These are phyloP conservation scores for Tricholoma bakamatsutake DNA, from an alignment of 768 basidiomycete genomes.

Conservation along the genomic window DNA sequence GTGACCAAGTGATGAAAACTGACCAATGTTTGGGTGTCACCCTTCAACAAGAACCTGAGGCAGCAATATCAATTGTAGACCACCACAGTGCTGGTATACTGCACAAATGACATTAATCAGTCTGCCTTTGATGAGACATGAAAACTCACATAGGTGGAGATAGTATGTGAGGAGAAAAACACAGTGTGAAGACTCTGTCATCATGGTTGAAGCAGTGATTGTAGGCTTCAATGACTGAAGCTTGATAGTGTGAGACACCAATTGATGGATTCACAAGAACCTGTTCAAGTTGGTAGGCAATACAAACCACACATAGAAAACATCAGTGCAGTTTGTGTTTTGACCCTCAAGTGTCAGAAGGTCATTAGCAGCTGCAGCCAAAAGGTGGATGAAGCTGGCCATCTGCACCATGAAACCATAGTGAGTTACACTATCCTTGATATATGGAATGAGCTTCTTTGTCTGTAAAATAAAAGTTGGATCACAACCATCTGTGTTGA, in stretches of 20 bases:
- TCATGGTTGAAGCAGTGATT: slow-evolving; percentile 21
- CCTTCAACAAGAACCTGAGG: slow-evolving; percentile 8
- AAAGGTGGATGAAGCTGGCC: slow-evolving; percentile 12
- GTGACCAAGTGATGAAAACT: slow-evolving; percentile 12
- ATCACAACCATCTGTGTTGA: not conserved
- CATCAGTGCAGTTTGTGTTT: no score
- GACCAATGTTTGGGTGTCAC: not conserved
- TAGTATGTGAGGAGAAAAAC: slow-evolving; percentile 23
- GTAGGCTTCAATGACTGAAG: slow-evolving; percentile 19
- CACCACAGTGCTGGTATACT: slow-evolving; percentile 14
- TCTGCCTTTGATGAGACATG: not conserved
- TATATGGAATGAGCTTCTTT: no score
- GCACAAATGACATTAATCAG: not conserved
- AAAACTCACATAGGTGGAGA: slow-evolving; percentile 20
- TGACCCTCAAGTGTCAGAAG: no score
- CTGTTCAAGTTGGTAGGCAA: slow-evolving; percentile 20
- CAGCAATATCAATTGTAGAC: slow-evolving; percentile 16
- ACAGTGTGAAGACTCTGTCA: no score
- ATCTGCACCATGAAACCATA: slow-evolving; percentile 13
- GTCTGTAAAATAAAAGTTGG: slow-evolving; percentile 11
- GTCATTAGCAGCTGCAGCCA: no score
- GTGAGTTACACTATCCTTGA: no score
- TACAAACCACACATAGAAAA: no score
- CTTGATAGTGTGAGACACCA: no score
- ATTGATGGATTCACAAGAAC: slow-evolving; percentile 14